Evolutionary conservation across 306 rosid species (phyloP), one percentile per base, ranked within the genome.

Genomic region (Begonia peltatifolia): DNA sequence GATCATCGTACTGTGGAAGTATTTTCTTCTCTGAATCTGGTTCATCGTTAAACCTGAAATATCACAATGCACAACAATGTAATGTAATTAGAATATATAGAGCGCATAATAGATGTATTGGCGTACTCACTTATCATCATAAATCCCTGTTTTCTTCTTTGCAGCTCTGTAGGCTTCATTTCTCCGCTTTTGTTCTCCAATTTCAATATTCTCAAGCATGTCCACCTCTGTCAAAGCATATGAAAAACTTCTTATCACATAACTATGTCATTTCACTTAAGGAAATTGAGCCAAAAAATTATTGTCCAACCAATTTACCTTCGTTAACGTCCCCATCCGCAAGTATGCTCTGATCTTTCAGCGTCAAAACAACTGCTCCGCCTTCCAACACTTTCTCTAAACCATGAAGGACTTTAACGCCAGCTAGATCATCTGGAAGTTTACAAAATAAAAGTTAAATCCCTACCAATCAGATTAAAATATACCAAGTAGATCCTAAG

Each of bases 361-460:
- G 89, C 4, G 99, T 90, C 63, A 90, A 69, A 66, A 90, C 95
- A 64, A 90, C 94, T 12, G 93, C 87, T 36, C 93, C 95, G 1
- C 99, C 99, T 71, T 83, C 94, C 53, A 82, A 71, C 63, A 86
- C 95, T 86, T 84, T 90, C 65, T 90, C 95, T 54, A 90, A 46
- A 58, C 95, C 99, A 69, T 86, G 94, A 63, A 90, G 93, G 63
- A 86, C 95, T 86, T 90, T 90, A 75, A 81, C 78, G 52, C 99
- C 95, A 3, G 86, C 84, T 59, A 90, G 65, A 72, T 76, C 74
- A 66, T 61, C 90, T 90, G 73, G 7, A n/a, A 60, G 25, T 55
- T 52, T 58, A 66, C 35, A 68, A 50, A 61, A 61, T 52, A 13
- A 48, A 60, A 36, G 51, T 53, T 50, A 54, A 11, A 44, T 58